A percentile compares a stretch with the other conserved stretches of the same genome.
Conservation (phyloP, 2,329 filamentous ascomycete genomes). For the Penicillium corylophilum region DNA sequence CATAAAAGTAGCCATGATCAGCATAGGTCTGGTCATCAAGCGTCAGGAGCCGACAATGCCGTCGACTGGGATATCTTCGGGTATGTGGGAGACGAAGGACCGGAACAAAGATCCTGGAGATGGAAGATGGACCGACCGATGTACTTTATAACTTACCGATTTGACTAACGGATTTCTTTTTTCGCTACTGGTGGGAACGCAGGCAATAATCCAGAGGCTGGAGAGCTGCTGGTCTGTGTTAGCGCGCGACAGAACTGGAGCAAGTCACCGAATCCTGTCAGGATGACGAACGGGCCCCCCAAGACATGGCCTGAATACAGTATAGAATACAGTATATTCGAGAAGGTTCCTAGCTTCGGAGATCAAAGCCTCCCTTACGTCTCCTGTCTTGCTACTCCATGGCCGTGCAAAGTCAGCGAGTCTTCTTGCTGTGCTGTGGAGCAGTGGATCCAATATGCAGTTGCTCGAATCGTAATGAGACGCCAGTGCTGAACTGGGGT, state of each 20-base stretch:
- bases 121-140: slow-evolving; percentile 3
- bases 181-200: slow-evolving; percentile 19
- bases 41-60: slow-evolving; percentile 1
- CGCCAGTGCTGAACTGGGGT: neutral
- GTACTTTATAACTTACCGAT: slow-evolving; percentile 11
- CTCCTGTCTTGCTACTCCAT: slow-evolving; percentile 4
- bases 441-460: slow-evolving; percentile 27
- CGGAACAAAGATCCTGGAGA: neutral
- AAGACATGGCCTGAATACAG: slow-evolving; percentile 3
- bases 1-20: slow-evolving; percentile 3
- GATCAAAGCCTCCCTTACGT: slow-evolving; percentile 2
- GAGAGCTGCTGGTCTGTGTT: slow-evolving; percentile 31
- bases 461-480: slow-evolving; percentile 13
- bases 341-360: slow-evolving; percentile 15
- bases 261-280: slow-evolving; percentile 23
- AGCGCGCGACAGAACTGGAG: slow-evolving; percentile 30
- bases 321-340: too few species aligned
- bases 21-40: slow-evolving; percentile 1
- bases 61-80: neutral
- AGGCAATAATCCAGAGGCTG: slow-evolving; percentile 32
- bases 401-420: neutral
- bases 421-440: slow-evolving; percentile 20
- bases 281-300: slow-evolving; percentile 6
- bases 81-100: neutral
- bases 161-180: neutral